phyloP scores from a whole-genome alignment of 2,329 filamentous ascomycete species.

The Colletotrichum tanaceti region DNA sequence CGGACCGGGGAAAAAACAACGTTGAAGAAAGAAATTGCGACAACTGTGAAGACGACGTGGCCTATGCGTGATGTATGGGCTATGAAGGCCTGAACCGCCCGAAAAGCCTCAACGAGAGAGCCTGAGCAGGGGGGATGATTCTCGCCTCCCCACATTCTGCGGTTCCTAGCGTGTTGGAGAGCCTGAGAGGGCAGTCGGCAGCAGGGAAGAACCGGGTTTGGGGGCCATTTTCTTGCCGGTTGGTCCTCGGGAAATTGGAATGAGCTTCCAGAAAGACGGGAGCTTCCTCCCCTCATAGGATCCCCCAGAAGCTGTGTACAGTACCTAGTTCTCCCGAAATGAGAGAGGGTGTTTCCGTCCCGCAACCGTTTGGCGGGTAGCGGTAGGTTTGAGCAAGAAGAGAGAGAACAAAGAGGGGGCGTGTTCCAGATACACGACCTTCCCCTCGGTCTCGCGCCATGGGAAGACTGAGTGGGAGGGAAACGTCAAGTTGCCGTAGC shows the following conservation, averaged over 20 bases:
- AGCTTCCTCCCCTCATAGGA: slow-evolving; percentile 18
- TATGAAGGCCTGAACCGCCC: slow-evolving; percentile 9
- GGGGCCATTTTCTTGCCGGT: neutral
- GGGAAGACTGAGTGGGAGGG: neutral
- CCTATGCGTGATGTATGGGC: neutral
- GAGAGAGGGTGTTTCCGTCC: slow-evolving; percentile 18
- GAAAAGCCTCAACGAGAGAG: neutral
- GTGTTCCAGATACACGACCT: slow-evolving; percentile 35
- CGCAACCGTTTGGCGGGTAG: neutral
- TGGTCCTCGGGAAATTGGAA: neutral
- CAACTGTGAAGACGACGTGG: slow-evolving; percentile 8
- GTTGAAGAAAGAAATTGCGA: slow-evolving; percentile 1
- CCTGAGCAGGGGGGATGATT: neutral
- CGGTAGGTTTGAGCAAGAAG: neutral
- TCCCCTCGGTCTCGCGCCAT: neutral
- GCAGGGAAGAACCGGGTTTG: slow-evolving; percentile 21
- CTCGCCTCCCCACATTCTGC: slow-evolving; percentile 25
- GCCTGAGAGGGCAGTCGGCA: neutral
- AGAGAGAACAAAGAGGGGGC: slow-evolving; percentile 6
- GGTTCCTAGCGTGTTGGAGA: slow-evolving; percentile 25
- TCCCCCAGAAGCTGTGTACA: slow-evolving; percentile 16
- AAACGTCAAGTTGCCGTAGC: slow-evolving; percentile 23
- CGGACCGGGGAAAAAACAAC: neutral
- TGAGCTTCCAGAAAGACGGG: slow-evolving; percentile 26
- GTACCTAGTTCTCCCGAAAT: slow-evolving; percentile 23